Base-by-base conservation (phyloP, 2,329 filamentous ascomycete species). In the Fusarium musae region DNA sequence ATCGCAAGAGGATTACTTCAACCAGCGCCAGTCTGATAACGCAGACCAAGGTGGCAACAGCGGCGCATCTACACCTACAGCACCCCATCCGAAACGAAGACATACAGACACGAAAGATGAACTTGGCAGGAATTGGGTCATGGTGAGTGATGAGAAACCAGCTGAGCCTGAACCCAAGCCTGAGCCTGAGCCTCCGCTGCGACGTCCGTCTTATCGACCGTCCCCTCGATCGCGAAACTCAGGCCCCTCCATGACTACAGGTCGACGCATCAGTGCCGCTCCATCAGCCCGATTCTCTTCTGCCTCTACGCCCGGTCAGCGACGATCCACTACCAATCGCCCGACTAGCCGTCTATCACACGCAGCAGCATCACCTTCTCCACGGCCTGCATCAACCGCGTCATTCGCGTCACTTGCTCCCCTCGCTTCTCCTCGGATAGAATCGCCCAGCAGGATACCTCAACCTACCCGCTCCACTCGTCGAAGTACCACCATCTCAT, bases 71-170 rank as follows among this genome's bases (percentile, higher is more conserved):
- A 86, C 85, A 13, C 84, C 85, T 5, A 82, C 84, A 6, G 76
- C 80, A 32, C 86, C 85, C 7, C 83, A 86, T 3, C 82, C 85
- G 4, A 90, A 90, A 78, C 83, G 88, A 46, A 83, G 88, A 47
- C 88, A 90, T 67, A 84, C 87, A n/a, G 82, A 84, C 59, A 79
- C 84, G 3, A 83, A 85, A 23, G 87, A 90, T 70, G 89, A 92
- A 47, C 83, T 93, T 10, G 85, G 88, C 36, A 88, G 86, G 62
- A 93, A 91, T 81, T 95, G 93, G 93, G 91, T 95, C 34, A 85
- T 95, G 71, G 89, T 95, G 32, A 84, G 84, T 62, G 86, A 86
- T 49, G 79, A 79, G 23, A 72, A 70, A 36, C 68, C 71, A 40
- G 61, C 68, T 70, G 69, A 75, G 44, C 64, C 68, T 73, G 68